These are phyloP conservation scores for Teunomyces panamensis DNA, from an alignment of 805 yeast species.

Conservation along the genomic window DNA sequence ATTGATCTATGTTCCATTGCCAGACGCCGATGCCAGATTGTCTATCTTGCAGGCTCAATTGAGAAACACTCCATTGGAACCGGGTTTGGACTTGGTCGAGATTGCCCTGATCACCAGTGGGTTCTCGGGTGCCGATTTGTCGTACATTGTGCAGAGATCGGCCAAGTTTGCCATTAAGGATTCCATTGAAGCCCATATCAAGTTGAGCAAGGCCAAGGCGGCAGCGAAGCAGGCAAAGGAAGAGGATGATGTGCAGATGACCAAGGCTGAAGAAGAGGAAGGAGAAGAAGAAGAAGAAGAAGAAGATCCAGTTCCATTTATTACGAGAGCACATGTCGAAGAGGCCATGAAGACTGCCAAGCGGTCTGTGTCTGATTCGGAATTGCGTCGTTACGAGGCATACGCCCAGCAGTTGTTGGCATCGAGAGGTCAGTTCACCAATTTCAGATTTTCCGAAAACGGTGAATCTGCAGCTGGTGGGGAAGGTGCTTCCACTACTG, in stretches of 20 bases:
- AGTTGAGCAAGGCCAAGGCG: conserved; percentile 35
- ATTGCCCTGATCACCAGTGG: conserved; percentile 96
- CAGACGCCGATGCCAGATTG: conserved; percentile 91
- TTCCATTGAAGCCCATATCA: conserved; percentile 76
- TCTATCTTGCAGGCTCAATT: conserved; percentile 94
- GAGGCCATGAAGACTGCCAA: conserved; percentile 99
- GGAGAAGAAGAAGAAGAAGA: conserved; percentile 52
- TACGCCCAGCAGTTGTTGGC: conserved; percentile 95
- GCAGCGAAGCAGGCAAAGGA: conserved; percentile 37
- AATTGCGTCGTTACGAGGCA: conserved; percentile 97
- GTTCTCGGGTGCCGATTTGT: conserved; percentile 98
- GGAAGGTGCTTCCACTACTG: conserved; percentile 12
- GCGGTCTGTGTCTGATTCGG: conserved; percentile 95
- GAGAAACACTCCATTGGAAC: conserved; percentile 97
- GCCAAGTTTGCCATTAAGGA: conserved; percentile 99
- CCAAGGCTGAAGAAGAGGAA: conserved; percentile 39
- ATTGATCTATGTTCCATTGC: conserved; percentile 96
- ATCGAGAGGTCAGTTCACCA: conserved; percentile 91
- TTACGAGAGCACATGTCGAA: conserved; percentile 90
- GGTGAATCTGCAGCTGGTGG: conserved; percentile 13
- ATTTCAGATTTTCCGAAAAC: conserved; percentile 75
- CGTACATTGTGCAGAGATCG: conserved; percentile 95
- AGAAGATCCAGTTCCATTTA: conserved; percentile 94
- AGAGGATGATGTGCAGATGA: conserved; percentile 52
- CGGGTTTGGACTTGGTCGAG: conserved; percentile 83